Base-by-base conservation (phyloP, 441 rosid genomes). In the Brassica hybrid region DNA sequence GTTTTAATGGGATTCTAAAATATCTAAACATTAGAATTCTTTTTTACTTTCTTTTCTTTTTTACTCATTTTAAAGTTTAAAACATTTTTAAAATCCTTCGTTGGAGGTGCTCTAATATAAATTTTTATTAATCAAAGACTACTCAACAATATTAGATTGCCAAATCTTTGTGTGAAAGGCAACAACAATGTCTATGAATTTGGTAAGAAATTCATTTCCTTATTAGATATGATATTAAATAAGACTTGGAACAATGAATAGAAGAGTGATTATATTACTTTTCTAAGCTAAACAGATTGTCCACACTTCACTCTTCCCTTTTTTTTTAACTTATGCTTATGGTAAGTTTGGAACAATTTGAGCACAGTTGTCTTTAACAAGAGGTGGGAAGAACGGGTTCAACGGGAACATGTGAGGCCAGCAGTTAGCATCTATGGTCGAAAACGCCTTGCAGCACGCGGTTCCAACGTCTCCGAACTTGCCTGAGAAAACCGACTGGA, bases 371-470 rank as follows among this genome's bases (percentile, higher is more conserved):
- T 64, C 68, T 0, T 64, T 64, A 36, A 64, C 16, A 36, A 64
- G 50, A 64, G 52, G 68, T 10, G 68, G 68, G 52, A 64, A 64
- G 27, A 64, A 64, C 1, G 68, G 68, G 10, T 64, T 64, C 16
- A 65, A 11, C 0, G 69, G 69, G 10, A 65, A 65, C 69, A 65
- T 65, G 12, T 65, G 52, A 38, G 30, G 52, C 68, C 68, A 65
- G 1, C 68, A 65, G 16, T 65, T 65, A 1, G 68, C 52, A 36
- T 65, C 68, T 5, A 65, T 18, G 16, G 50, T 65, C 16, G 52
- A 65, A 18, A 0, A 65, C 16, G 68, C 68, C 9, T 65, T 36
- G 52, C 52, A 36, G 12, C 54, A 65, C 1, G 69, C 10, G 30
- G 43, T 10, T 18, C 69, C 69, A 6, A 65, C 69, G 14, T 38